Evolutionary conservation across 805 yeast species (phyloP).

Genomic region (Saccharomycopsis malanga): DNA sequence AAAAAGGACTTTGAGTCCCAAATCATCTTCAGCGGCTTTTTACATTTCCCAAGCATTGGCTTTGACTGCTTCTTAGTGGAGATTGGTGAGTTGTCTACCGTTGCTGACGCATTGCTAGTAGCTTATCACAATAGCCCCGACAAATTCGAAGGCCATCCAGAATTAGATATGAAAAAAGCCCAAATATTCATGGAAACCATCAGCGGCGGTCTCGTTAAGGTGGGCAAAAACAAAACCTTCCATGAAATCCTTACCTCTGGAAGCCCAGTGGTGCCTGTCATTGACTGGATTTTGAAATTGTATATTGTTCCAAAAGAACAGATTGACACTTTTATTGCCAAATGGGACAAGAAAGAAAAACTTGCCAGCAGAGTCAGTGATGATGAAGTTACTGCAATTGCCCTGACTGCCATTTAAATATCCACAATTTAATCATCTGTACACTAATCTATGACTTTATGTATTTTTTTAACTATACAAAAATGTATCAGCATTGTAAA

Average conservation of each 20-base stretch:
- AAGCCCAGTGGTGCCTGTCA: slow-evolving; percentile 62
- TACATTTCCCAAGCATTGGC: slow-evolving; percentile 75
- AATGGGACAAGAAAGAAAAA: slow-evolving; percentile 12
- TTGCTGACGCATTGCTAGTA: slow-evolving; percentile 52
- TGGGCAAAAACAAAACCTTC: slow-evolving; percentile 69
- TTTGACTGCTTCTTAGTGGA: slow-evolving; percentile 79
- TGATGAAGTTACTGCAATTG: background rate
- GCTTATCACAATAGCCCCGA: slow-evolving; percentile 60
- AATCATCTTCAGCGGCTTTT: slow-evolving; percentile 71
- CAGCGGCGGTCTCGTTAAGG: slow-evolving; percentile 77
- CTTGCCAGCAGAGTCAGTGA: background rate
- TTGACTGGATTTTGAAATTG: slow-evolving; percentile 64
- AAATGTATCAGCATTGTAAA: no score
- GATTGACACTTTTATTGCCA: slow-evolving; percentile 3
- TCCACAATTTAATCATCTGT: no score
- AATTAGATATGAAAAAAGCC: slow-evolving; percentile 28
- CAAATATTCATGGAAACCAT: slow-evolving; percentile 75
- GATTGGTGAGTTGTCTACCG: slow-evolving; percentile 64
- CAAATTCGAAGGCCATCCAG: slow-evolving; percentile 56
- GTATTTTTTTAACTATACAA: background rate
- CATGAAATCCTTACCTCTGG: slow-evolving; percentile 56
- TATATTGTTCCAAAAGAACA: slow-evolving; percentile 74
- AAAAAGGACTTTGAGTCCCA: slow-evolving; percentile 66
- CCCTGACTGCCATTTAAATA: background rate
- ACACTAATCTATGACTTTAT: background rate